Base-by-base conservation (phyloP, 176 grass and related monocot species). In the Carex pumila region DNA sequence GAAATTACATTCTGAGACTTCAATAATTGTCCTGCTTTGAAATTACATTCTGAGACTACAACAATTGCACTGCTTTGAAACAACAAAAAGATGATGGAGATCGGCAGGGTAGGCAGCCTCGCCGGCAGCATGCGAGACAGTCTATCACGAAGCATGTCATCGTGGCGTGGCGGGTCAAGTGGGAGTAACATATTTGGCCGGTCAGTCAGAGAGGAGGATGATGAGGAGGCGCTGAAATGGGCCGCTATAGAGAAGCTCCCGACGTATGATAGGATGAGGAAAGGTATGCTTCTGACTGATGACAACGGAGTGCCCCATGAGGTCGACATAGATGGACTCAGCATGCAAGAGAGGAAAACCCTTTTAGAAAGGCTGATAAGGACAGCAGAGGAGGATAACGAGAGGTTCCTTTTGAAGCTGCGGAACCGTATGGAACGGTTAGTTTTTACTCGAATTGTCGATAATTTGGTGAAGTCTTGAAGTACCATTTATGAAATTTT, bases 361-460 rank as follows among this genome's bases (percentile, higher is more conserved):
- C 85, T 98, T 80, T 83, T 98, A 55, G 91, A 94, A 84, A 81
- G 95, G 41, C 84, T 98, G 62, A 29, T 98, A 4, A 87, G 87
- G 68, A 94, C 95, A 11, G 95, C 92, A 18, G 95, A 98, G 91
- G 95, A 98, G 74, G 95, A 98, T 87, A 98, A 94, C 56, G 92
- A 94, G 92, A 79, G 82, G 7, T 94, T 98, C 86, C 95, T 98
- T 10, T 87, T 94, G 25, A 98, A 98, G 92, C 86, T 98, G 17
- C 85, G 91, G 22, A 85, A 94, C 41, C 86, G 95, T 41, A 98
- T 98, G 95, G 91, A 98, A 79, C 71, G 87, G 95, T 98, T 65
- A 84, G 87, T 45, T 39, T 14, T 47, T 15, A 49, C 22, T 32
- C 4, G 22, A 55, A 76, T 32, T 17, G 49, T 76, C 2, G 5